phyloP scores from a whole-genome alignment of 1,284 basidiomycete genomes.

The Hemileia vastatrix region DNA sequence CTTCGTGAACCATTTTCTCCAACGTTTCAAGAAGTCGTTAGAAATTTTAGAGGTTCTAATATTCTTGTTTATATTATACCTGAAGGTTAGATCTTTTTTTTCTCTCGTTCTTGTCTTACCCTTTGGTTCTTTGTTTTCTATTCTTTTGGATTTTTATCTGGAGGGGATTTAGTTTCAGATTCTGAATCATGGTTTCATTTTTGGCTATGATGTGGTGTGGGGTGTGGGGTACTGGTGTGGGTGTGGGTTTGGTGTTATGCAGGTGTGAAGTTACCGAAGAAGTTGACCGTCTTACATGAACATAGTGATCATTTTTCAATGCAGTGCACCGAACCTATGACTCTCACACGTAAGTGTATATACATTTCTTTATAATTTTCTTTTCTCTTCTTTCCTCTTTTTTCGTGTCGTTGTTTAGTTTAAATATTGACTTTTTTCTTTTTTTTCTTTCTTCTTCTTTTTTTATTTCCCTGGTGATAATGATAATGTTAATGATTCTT shows the following conservation, averaged over 20 bases:
- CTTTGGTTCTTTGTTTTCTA: too few relatives aligned
- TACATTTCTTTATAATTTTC: background rate
- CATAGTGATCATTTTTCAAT: conserved; percentile 23
- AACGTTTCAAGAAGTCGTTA: conserved; percentile 21
- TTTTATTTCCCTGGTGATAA: background rate
- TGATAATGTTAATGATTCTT: too few relatives aligned
- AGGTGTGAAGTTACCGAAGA: conserved; percentile 13
- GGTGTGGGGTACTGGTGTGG: too few relatives aligned
- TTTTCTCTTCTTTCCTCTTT: background rate
- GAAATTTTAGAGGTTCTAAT: conserved; percentile 19
- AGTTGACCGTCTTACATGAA: conserved; percentile 17
- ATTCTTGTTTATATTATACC: conserved; percentile 18
- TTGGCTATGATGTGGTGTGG: too few relatives aligned
- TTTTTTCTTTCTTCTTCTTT: background rate
- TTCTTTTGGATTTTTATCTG: background rate
- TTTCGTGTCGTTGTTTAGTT: background rate
- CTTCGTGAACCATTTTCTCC: conserved; percentile 20
- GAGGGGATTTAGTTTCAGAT: too few relatives aligned
- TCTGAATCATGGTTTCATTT: too few relatives aligned
- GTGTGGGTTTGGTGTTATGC: background rate
- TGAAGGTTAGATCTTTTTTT: too few relatives aligned
- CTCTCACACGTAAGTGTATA: conserved; percentile 10
- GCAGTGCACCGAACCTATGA: conserved; percentile 15
- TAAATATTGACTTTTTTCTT: background rate
- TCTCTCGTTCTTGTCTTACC: too few relatives aligned